Conservation (phyloP, 2,329 filamentous ascomycete genomes). For the Acrodontium crateriforme region DNA sequence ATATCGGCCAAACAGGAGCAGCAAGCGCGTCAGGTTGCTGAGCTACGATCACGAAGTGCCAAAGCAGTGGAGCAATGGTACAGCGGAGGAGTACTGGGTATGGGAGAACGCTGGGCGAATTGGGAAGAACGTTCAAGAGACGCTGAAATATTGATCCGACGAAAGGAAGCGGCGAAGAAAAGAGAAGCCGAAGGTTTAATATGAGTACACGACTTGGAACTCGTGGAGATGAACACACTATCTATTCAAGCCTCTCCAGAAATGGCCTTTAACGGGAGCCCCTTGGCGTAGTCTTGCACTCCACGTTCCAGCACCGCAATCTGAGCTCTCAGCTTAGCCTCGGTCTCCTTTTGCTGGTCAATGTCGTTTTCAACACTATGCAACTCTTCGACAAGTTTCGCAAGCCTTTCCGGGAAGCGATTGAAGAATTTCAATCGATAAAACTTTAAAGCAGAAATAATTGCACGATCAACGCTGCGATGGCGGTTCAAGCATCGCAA, state of each 20-base stretch:
- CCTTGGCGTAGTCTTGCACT: too few relatives aligned
- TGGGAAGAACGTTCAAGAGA: conserved; percentile 54
- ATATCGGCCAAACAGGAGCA: conserved; percentile 46
- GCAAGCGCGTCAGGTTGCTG: conserved; percentile 48
- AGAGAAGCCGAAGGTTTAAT: conserved; percentile 34
- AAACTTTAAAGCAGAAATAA: too few relatives aligned
- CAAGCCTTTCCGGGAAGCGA: too few relatives aligned
- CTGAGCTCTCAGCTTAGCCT: too few relatives aligned
- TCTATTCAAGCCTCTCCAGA: not conserved
- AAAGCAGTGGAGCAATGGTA: conserved; percentile 48
- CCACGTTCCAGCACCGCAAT: too few relatives aligned
- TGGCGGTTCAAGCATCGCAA: too few relatives aligned
- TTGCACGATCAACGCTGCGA: too few relatives aligned
- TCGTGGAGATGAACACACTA: not conserved
- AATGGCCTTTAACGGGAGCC: too few relatives aligned
- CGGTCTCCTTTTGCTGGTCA: too few relatives aligned
- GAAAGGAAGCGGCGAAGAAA: conserved; percentile 45
- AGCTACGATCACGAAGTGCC: conserved; percentile 51
- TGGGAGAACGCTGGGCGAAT: conserved; percentile 55
- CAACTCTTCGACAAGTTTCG: too few relatives aligned
- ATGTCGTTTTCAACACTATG: too few relatives aligned
- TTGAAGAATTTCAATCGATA: too few relatives aligned
- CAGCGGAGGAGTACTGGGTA: conserved; percentile 53
- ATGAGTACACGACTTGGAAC: conserved; percentile 4
- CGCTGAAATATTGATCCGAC: conserved; percentile 51